Base-by-base conservation (phyloP, 345 rosid genomes). In the Ceriops tagal region DNA sequence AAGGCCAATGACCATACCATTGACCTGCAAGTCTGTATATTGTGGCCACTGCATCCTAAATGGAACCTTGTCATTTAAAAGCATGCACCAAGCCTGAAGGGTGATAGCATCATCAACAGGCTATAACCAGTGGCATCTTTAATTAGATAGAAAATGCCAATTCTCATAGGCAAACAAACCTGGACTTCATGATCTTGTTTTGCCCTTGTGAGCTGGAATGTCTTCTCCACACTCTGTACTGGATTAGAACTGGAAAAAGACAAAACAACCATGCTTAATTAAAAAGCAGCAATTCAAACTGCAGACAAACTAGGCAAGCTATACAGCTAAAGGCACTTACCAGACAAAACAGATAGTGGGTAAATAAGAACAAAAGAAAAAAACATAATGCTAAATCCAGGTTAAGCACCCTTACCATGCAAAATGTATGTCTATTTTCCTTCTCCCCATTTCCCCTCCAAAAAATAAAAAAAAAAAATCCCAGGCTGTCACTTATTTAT, bases 31-130 rank as follows among this genome's bases (percentile, higher is more conserved):
- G 16, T 70, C 66, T 58, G 70, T 71, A 51, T 30, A 22, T 30
- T 21, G 72, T 20, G 78, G 82, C 82, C 82, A 78, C 32, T 78
- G 82, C 72, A 78, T 74, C 70, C 82, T 74, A 67, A 71, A 78
- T 18, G 62, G 31, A 26, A 78, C 78, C 53, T 67, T 71, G 52
- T 78, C 82, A 52, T 71, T 67, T n/a, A 78, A 66, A 59, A 78
- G 82, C 70, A 78, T 74, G 53, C 82, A 74, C 78, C 82, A 78
- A 52, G 75, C 82, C 82, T 78, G 47, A 60, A 46, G 18, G n/a
- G 65, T 20, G 62, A 46, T 20, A 67, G 31, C n/a, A 5, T 15
- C 26, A 56, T 4, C 24, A 15, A 27, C 30, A 22, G 24, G 30
- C 30, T 27, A 56, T 24, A 27, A 56, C 15, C 30, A 21, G 26